Evolutionary conservation across 169 alveolate genomes (phyloP), one percentile per base, ranked within the genome.

Genomic region (Plasmodium adleri): DNA sequence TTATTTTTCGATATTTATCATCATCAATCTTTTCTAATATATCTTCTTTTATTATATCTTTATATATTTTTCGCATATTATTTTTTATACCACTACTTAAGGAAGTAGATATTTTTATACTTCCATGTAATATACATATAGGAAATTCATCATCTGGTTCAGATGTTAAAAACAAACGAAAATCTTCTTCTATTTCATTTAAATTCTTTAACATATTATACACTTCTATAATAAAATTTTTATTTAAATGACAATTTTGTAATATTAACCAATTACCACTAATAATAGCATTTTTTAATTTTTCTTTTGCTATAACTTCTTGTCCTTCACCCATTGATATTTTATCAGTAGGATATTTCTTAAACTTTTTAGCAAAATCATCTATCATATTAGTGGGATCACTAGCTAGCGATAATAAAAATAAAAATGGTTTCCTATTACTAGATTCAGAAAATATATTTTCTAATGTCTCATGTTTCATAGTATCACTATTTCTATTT

Each of bases 301-400:
- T 95, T 63, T 96, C 97, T 56, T 94, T 88, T 12, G 99, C 99
- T 24, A 97, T 96, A 64, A 93, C 95, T 83, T 97, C 98, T 88
- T 96, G 98, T 59, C 99, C 99, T 93, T 98, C 99, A 45, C 99
- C 99, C 99, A 98, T 97, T 54, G 99, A 96, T 32, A 97, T 98
- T 88, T 96, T 96, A 85, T 96, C 98, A 5, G 97, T 96, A 26
- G 98, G 97, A 93, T 92, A 95, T 92, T 97, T 97, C 88, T 96
- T 96, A 95, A 96, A 97, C 94, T 96, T 96, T 88, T 97, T 98
- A 2, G 99, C 99, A 64, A 97, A 95, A 63, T 97, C 98, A 86
- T 98, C 99, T 64, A 98, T 98, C 63, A 96, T 93, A 80, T 97
- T 93, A 0, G 98, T 96, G 45, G 99, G 99, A 88, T 97, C 99